phyloP scores from a whole-genome alignment of 2,329 filamentous ascomycete species.

The Fusarium sp. region DNA sequence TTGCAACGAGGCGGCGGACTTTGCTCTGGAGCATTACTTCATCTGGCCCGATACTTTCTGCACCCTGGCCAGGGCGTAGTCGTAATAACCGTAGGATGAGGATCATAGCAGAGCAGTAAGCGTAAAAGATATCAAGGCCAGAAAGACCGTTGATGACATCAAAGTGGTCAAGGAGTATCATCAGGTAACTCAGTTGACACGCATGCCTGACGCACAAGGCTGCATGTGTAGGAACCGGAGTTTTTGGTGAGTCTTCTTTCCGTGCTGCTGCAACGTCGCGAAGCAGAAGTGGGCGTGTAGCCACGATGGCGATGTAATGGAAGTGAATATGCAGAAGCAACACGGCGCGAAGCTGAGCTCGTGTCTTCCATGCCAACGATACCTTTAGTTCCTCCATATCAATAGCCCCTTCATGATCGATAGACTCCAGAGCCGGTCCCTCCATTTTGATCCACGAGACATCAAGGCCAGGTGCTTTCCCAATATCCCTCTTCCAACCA shows the following conservation, averaged over 20 bases:
- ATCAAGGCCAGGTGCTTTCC: conserved; percentile 22
- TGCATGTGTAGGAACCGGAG: conserved; percentile 1
- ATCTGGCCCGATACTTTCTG: not conserved
- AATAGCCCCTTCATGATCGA: conserved; percentile 26
- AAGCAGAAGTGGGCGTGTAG: conserved; percentile 44
- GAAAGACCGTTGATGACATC: conserved; percentile 46
- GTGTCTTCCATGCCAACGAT: conserved; percentile 39
- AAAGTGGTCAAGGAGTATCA: conserved; percentile 45
- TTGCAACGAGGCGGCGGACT: conserved; percentile 11
- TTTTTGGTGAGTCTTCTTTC: not conserved
- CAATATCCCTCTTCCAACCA: conserved; percentile 20
- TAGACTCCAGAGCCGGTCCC: not conserved
- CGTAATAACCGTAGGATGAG: conserved; percentile 22
- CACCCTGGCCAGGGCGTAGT: not conserved
- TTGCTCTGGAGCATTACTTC: conserved; percentile 18
- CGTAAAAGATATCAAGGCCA: conserved; percentile 48
- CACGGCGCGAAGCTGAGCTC: conserved; percentile 41
- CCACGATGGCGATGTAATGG: conserved; percentile 45
- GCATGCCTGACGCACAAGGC: conserved; percentile 40
- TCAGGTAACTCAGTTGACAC: conserved; percentile 43
- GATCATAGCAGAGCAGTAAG: conserved; percentile 47
- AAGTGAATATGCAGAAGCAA: conserved; percentile 45
- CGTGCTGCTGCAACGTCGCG: conserved; percentile 28
- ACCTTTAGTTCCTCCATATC: conserved; percentile 41
- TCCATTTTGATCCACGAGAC: conserved; percentile 20